Percentiles rank a stretch among this genome's conserved stretches.
Conservation (phyloP, 2,329 filamentous ascomycete genomes). For the Cercospora sojina region DNA sequence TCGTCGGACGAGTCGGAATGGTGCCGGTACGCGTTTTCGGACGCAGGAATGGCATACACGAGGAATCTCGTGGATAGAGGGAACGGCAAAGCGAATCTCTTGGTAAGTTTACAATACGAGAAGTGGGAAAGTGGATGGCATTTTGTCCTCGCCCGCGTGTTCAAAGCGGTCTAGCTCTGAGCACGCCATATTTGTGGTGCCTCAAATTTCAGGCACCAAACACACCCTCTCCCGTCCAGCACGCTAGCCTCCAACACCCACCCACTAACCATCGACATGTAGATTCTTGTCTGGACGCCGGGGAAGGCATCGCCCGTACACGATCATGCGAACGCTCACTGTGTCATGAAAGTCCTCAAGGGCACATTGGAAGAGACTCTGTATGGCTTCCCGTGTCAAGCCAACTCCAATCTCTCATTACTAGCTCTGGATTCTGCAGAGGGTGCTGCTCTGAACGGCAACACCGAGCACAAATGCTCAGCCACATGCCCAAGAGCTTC, state of each 20-base stretch:
- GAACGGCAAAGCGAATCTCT: conserved; percentile 71
- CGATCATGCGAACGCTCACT: conserved; percentile 77
- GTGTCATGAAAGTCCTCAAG: conserved; percentile 83
- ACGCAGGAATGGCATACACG: conserved; percentile 71
- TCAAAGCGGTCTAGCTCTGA: conserved; percentile 14
- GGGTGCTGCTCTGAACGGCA: conserved; percentile 14
- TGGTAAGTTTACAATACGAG: conserved; percentile 52
- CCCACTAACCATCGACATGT: conserved; percentile 13
- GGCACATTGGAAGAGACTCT: conserved; percentile 78
- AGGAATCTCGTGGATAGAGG: conserved; percentile 87
- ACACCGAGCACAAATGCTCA: conserved; percentile 35
- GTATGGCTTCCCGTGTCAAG: conserved; percentile 65
- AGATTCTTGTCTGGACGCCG: conserved; percentile 82
- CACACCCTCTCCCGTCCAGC: background rate
- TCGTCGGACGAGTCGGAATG: conserved; percentile 68
- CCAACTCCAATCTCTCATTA: conserved; percentile 24
- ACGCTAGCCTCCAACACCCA: background rate
- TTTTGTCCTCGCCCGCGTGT: background rate
- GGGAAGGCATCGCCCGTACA: conserved; percentile 82
- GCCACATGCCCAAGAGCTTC: conserved; percentile 35
- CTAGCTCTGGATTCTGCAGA: background rate
- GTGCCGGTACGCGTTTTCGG: conserved; percentile 71
- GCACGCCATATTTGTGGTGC: conserved; percentile 13
- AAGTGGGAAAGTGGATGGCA: conserved; percentile 1
- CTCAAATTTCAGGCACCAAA: background rate